A percentile compares a stretch with the other conserved stretches of the same genome.
Conservation (phyloP, 176 grass and related monocot genomes). For the Zoysia japonica region DNA sequence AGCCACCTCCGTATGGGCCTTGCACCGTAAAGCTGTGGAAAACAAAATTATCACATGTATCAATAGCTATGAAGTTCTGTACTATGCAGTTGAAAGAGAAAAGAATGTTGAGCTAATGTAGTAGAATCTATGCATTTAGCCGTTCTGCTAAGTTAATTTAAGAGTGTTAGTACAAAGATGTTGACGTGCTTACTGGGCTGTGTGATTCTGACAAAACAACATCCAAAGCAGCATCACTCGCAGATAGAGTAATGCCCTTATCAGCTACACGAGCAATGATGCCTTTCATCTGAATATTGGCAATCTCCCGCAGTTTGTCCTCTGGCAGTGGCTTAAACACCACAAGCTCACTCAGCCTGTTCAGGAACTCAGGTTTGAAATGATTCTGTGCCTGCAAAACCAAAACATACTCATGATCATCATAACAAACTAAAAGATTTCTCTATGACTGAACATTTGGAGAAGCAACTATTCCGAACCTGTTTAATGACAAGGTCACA, state of each 20-base stretch:
- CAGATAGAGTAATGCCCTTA: slow-evolving; percentile 53
- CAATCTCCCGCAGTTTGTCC: slow-evolving; percentile 48
- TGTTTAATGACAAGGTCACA: slow-evolving; percentile 36
- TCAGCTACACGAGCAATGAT: slow-evolving; percentile 53
- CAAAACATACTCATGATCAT: neutral
- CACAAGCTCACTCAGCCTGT: slow-evolving; percentile 57
- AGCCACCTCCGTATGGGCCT: slow-evolving; percentile 56
- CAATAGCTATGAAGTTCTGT: neutral
- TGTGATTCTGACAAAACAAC: slow-evolving; percentile 68
- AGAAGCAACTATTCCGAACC: slow-evolving; percentile 5
- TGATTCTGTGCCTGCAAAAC: slow-evolving; percentile 43
- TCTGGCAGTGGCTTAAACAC: slow-evolving; percentile 51
- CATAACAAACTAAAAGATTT: neutral
- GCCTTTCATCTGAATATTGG: slow-evolving; percentile 58
- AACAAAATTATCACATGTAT: neutral
- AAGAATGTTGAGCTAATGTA: neutral
- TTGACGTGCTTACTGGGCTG: slow-evolving; percentile 38
- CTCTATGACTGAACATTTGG: neutral
- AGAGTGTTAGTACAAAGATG: too few relatives aligned
- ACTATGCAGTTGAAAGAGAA: neutral
- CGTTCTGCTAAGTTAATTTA: too few relatives aligned
- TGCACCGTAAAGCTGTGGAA: slow-evolving; percentile 41
- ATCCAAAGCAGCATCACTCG: slow-evolving; percentile 59
- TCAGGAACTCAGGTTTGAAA: slow-evolving; percentile 62
- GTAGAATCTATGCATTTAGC: too few relatives aligned